phyloP scores from a whole-genome alignment of 257 asterid genomes.

The Solanum sitiens region DNA sequence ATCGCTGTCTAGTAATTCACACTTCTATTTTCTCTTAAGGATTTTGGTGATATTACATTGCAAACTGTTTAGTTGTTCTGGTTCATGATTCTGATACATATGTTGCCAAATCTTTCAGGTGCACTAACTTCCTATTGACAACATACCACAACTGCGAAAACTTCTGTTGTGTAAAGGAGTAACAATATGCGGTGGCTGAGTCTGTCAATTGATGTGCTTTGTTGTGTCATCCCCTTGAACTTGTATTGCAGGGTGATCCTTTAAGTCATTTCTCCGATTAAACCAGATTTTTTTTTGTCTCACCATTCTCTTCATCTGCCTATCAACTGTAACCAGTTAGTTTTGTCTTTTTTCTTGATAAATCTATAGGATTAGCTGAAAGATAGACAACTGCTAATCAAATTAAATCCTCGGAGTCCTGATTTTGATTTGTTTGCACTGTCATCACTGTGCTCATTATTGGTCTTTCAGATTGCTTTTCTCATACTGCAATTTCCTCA shows the following conservation, averaged over 20 bases:
- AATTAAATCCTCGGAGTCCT: background rate
- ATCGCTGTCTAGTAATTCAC: background rate
- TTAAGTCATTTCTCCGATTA: constrained; percentile 20
- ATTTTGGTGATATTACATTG: background rate
- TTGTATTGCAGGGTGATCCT: constrained; percentile 75
- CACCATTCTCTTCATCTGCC: background rate
- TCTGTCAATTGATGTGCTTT: constrained; percentile 46
- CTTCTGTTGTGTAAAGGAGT: background rate
- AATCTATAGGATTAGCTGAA: constrained; percentile 34
- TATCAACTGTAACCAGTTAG: constrained; percentile 55
- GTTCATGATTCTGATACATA: background rate
- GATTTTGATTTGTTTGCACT: background rate
- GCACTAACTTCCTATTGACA: background rate
- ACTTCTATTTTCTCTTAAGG: background rate
- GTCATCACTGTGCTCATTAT: background rate
- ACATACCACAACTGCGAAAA: background rate
- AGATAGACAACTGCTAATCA: background rate
- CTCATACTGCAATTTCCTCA: background rate
- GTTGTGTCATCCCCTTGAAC: constrained; percentile 49
- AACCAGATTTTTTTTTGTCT: background rate
- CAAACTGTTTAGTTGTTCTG: background rate
- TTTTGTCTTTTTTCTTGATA: constrained; percentile 31
- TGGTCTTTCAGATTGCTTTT: background rate
- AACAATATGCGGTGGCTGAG: constrained; percentile 54
- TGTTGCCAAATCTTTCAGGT: background rate